Evolutionary conservation across 345 rosid genomes (phyloP), one percentile per base, ranked within the genome.

Genomic region (Hibiscus tridactylites): DNA sequence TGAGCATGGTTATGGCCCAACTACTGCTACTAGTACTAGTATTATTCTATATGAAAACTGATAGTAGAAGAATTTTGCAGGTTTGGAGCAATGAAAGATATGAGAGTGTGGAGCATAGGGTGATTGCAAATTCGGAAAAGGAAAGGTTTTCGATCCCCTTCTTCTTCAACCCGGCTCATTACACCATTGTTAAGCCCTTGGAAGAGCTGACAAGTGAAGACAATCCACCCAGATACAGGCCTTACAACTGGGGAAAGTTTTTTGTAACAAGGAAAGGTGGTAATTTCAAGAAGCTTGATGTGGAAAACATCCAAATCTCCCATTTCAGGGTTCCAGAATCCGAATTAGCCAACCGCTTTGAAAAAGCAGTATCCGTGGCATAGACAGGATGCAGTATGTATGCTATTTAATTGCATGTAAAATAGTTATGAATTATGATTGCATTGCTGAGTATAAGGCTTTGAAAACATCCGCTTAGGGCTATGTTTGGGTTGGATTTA

Each of bases 81-180:
- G 94, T 85, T 4, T 92, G 96, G 96, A 86, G 83, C 79, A 90
- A 92, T 66, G 91, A 86, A 11, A 56, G 31, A 37, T 90, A 86
- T 44, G 79, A 85, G 84, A 92, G 92, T 77, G 85, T 85, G 61
- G 94, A 92, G 82, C 96, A 92, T 61, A 86, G 85, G 70, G 96
- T 84, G 63, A 77, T 82, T 33, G 91, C 84, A 79, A 90, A 90
- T 73, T 62, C 84, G 1, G 70, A 80, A 74, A 87, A 73, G 79
- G 89, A 90, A 73, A 85, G 91, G 66, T 86, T 79, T 73, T 88
- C 91, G 0, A 72, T 88, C 42, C 91, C 94, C 0, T 83, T 81
- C 77, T 85, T 92, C 87, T 85, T 90, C 61, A 76, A 77, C 74
- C 91, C 90, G 0, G 76, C 82, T 2, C 87, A 87, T 31, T 47